Base-by-base conservation (phyloP, 1,284 basidiomycete species). In the Schizophyllum commune region DNA sequence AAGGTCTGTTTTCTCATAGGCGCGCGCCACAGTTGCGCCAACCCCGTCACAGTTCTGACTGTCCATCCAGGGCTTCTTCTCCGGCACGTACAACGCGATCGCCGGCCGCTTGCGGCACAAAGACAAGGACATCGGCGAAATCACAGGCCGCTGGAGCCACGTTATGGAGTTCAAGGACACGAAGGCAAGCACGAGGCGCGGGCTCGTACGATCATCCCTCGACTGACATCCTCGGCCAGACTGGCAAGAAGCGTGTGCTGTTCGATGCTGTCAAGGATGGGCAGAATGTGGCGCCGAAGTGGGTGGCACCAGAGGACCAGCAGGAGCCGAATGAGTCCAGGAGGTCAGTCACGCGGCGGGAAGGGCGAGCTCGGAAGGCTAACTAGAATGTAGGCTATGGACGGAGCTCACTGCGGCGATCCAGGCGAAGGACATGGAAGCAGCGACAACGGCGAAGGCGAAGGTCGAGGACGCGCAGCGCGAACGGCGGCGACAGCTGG, bases 41-140 rank as follows among this genome's bases (percentile, higher is more conserved):
- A 47, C 8, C 17, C 39, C 9, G 22, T 52, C n/a, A 22, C 53
- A 33, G 52, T 63, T 55, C 20, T 8, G 32, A n/a, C 32, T 33
- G 22, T 54, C 55, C 39, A 17, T 32, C 32, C 68, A 93, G 91
- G 96, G 96, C 22, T 99, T 96, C 83, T 98, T 98, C 73, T 95
- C 93, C 1, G 96, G 96, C 17, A 91, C 91, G 27, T 98, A 99
- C 79, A 99, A 99, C 71, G 86, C 89, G 22, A 87, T 99, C 62
- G 74, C 83, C 4, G 97, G 96, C 33, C 86, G 87, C 65, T 83
- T 98, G 65, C 88, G 87, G 65, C 82, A 80, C 62, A 78, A 80
- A n/a, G 72, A 74, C 52, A 75, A 73, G n/a, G 88, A 94, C 1
- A 77, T 92, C 17, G 96, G 96, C 9, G 95, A 98, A 69, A 78